These are phyloP conservation scores for Gaultheria prostrata DNA, from an alignment of 148 eudicot genomes.

Conservation along the genomic window DNA sequence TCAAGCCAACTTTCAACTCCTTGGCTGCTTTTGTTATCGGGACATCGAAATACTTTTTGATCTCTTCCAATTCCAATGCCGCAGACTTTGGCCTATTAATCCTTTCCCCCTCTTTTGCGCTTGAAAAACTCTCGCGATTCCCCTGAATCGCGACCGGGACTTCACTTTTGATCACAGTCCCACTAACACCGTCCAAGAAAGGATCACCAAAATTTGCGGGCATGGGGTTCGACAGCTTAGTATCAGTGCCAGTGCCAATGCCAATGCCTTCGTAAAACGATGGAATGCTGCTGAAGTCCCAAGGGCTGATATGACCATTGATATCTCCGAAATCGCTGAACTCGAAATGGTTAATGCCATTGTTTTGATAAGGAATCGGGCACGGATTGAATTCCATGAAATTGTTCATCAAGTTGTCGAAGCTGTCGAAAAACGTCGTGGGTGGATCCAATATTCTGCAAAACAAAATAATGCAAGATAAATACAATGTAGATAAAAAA, in stretches of 20 bases:
- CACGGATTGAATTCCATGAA: conserved; percentile 7
- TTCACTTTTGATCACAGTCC: background rate
- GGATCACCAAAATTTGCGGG: background rate
- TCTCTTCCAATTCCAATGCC: conserved; percentile 47
- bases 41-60: conserved; percentile 58
- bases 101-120: background rate
- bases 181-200: background rate
- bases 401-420: conserved; percentile 7
- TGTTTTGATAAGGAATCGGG: background rate
- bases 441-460: conserved; percentile 22
- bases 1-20: conserved; percentile 69
- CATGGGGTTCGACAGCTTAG: background rate
- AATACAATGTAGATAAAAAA: too few species aligned
- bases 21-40: conserved; percentile 79
- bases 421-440: background rate
- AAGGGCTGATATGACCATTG: conserved; percentile 9
- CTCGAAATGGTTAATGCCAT: conserved; percentile 1
- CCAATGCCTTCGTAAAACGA: background rate
- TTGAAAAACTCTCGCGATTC: background rate
- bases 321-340: conserved; percentile 21
- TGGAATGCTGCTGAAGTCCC: background rate
- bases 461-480: background rate
- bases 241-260: background rate
- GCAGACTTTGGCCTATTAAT: conserved; percentile 9
- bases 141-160: background rate